A percentile compares a stretch with the other conserved stretches of the same genome.
phyloP scores from a whole-genome alignment of 73 alveolate genomes.

The Uronychia setigera region DNA sequence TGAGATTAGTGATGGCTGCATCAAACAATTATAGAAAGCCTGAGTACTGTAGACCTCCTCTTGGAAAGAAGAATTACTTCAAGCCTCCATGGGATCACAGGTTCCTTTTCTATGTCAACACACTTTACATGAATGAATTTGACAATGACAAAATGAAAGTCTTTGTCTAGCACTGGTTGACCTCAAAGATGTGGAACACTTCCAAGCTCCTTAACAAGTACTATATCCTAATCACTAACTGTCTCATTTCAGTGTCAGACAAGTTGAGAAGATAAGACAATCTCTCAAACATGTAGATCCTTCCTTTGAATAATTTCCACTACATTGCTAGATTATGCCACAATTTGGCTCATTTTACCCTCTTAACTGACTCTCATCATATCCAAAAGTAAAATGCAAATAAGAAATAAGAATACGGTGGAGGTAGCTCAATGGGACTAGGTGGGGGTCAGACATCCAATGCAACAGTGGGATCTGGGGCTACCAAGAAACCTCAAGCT shows the following conservation, averaged over 20 bases:
- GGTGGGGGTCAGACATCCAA: too few species aligned
- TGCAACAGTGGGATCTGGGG: neutral
- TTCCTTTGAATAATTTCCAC: constrained; percentile 5
- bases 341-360: constrained; percentile 14
- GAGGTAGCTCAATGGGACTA: too few species aligned
- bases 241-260: constrained; percentile 41
- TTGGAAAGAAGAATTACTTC: neutral
- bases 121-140: constrained; percentile 52
- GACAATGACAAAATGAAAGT: constrained; percentile 54
- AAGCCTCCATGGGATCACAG: constrained; percentile 11
- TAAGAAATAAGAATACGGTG: neutral
- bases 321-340: constrained; percentile 6
- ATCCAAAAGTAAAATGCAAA: neutral
- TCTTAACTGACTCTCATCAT: neutral
- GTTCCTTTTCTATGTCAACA: constrained; percentile 48
- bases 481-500: neutral
- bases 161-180: constrained; percentile 63
- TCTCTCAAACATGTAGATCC: neutral
- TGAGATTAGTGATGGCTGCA: constrained; percentile 37
- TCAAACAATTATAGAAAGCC: constrained; percentile 25
- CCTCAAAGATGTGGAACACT: constrained; percentile 68
- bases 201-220: constrained; percentile 56
- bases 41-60: constrained; percentile 5
- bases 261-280: constrained; percentile 39
- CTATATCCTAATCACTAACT: constrained; percentile 58